A percentile compares a stretch with the other conserved stretches of the same genome.
phyloP scores from a whole-genome alignment of 2,329 filamentous ascomycete genomes.

The Fusarium sp. region DNA sequence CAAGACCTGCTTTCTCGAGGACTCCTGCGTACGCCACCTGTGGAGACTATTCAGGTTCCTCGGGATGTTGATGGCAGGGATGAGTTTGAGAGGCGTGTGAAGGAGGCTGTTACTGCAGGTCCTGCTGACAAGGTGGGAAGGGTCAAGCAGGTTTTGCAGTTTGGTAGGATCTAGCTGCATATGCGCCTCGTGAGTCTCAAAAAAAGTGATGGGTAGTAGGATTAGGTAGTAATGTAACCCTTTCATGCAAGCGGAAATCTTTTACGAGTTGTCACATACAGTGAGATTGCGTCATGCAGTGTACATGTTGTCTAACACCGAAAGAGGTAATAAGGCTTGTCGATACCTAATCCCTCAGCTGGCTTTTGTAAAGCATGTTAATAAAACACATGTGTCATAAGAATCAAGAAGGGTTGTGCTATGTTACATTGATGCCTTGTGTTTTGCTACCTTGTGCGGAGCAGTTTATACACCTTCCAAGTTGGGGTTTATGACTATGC shows the following conservation, averaged over 20 bases:
- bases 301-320: neutral
- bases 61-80: neutral
- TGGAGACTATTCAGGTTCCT: neutral
- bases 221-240: neutral
- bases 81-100: neutral
- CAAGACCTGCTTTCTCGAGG: neutral
- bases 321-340: neutral
- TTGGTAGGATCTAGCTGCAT: neutral
- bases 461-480: rapidly evolving
- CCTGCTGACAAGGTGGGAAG: neutral
- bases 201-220: rapidly evolving
- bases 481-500: neutral
- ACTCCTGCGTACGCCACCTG: neutral
- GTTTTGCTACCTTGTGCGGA: rapidly evolving
- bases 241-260: rapidly evolving
- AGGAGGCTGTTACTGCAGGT: neutral
- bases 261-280: neutral
- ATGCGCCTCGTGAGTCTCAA: rapidly evolving
- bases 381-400: neutral
- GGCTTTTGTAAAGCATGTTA: neutral
- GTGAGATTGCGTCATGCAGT: neutral
- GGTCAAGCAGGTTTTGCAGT: slow-evolving; percentile 1
- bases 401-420: rapidly evolving
- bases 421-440: neutral
- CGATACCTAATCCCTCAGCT: too few species aligned